Percentiles rank a stretch among this genome's conserved stretches.
These are phyloP conservation scores for Cardiospermum halicacabum DNA, from an alignment of 345 rosid genomes.

Conservation along the genomic window DNA sequence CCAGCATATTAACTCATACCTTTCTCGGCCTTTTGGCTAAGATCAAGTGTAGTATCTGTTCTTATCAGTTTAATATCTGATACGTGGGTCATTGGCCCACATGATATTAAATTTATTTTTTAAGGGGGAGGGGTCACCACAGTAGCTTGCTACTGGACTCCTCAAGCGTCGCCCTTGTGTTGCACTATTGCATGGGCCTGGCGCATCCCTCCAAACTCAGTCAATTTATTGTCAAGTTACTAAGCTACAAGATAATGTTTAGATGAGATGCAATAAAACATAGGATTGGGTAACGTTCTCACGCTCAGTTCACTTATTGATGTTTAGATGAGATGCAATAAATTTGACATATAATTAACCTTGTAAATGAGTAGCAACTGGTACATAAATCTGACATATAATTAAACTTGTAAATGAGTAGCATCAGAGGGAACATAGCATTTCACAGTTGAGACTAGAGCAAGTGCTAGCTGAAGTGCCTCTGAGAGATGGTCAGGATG, in stretches of 20 bases:
- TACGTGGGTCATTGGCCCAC: constrained; percentile 35
- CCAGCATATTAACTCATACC: constrained; percentile 16
- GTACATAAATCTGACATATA: too few relatives aligned
- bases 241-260: too few relatives aligned
- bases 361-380: too few relatives aligned
- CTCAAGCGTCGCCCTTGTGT: background rate
- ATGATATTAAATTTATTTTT: constrained; percentile 40
- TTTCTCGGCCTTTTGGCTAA: constrained; percentile 72
- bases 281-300: too few relatives aligned
- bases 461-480: constrained; percentile 42
- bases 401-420: background rate
- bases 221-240: background rate
- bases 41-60: constrained; percentile 65
- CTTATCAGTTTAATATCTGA: constrained; percentile 65
- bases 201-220: background rate
- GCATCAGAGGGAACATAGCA: constrained; percentile 21
- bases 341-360: too few relatives aligned
- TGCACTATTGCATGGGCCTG: background rate
- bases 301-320: too few relatives aligned
- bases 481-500: constrained; percentile 37
- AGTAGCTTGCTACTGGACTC: constrained; percentile 1
- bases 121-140: constrained; percentile 7
- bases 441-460: constrained; percentile 49
- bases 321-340: too few relatives aligned
- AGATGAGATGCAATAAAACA: too few relatives aligned